Percentiles rank a stretch among this genome's conserved stretches.
phyloP scores from a whole-genome alignment of 2,329 filamentous ascomycete genomes.

The Didymella segeticola region DNA sequence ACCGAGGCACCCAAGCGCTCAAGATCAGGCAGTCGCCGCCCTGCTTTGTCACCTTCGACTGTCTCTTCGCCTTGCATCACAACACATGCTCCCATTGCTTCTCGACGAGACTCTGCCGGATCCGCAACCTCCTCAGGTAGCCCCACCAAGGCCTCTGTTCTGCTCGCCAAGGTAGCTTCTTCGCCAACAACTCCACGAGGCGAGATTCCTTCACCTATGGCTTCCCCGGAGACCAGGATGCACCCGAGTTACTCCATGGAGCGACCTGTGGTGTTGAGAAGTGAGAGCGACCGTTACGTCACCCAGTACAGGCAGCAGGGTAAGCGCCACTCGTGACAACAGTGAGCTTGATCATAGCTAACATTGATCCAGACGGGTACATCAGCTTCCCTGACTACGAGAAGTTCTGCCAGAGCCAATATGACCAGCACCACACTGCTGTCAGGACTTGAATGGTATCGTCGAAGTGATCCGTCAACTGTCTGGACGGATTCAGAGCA shows the following conservation, averaged over 20 bases:
- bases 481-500: conserved; percentile 2
- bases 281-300: conserved; percentile 48
- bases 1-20: conserved; percentile 44
- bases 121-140: conserved; percentile 43
- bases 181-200: conserved; percentile 49
- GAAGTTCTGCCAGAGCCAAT: conserved; percentile 59
- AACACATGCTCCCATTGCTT: conserved; percentile 48
- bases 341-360: conserved; percentile 15
- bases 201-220: conserved; percentile 42
- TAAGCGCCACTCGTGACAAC: conserved; percentile 28
- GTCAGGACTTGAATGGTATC: conserved; percentile 41
- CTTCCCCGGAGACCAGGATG: conserved; percentile 38
- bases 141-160: conserved; percentile 50
- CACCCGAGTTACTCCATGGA: conserved; percentile 39
- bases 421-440: conserved; percentile 39
- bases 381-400: conserved; percentile 79
- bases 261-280: conserved; percentile 44
- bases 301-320: conserved; percentile 47
- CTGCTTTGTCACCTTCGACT: conserved; percentile 54
- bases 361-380: conserved; percentile 59
- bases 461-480: not conserved
- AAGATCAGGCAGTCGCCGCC: conserved; percentile 49
- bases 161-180: conserved; percentile 54
- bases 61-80: conserved; percentile 55
- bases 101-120: conserved; percentile 49